Percentiles rank a stretch among this genome's conserved stretches.
Conservation (phyloP, 306 rosid genomes). For the Canavalia gladiata region DNA sequence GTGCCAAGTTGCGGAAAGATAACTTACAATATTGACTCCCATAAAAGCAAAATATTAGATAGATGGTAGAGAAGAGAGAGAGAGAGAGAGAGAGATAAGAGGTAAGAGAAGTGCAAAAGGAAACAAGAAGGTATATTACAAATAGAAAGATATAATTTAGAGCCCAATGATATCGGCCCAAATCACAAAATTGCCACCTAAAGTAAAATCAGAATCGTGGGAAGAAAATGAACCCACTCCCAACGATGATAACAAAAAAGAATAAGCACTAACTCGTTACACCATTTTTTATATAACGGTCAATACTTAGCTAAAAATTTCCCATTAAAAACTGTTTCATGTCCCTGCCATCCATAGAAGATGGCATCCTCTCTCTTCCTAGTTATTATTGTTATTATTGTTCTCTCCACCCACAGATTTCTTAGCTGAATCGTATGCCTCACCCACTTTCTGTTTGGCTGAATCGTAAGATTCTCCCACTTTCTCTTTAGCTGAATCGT, state of each 20-base stretch:
- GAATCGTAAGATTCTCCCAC: constrained; percentile 32
- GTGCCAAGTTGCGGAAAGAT: too few species aligned
- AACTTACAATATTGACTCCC: too few species aligned
- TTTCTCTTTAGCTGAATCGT: background rate
- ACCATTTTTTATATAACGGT: background rate
- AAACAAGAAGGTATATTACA: too few species aligned
- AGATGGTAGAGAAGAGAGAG: too few species aligned
- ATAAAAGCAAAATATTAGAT: too few species aligned
- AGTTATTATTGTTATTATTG: background rate
- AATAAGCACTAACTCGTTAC: background rate
- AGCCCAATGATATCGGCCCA: background rate
- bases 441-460: constrained; percentile 40
- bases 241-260: background rate
- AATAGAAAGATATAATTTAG: too few species aligned
- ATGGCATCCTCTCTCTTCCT: constrained; percentile 36
- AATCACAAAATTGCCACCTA: background rate
- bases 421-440: constrained; percentile 40
- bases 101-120: too few species aligned
- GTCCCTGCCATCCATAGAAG: background rate
- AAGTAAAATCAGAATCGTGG: background rate
- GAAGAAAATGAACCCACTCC: background rate
- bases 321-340: background rate
- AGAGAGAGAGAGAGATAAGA: too few species aligned
- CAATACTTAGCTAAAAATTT: background rate
- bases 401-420: constrained; percentile 17